These are phyloP conservation scores for Gentiana macrophylla DNA, from an alignment of 257 asterid species.

Conservation along the genomic window DNA sequence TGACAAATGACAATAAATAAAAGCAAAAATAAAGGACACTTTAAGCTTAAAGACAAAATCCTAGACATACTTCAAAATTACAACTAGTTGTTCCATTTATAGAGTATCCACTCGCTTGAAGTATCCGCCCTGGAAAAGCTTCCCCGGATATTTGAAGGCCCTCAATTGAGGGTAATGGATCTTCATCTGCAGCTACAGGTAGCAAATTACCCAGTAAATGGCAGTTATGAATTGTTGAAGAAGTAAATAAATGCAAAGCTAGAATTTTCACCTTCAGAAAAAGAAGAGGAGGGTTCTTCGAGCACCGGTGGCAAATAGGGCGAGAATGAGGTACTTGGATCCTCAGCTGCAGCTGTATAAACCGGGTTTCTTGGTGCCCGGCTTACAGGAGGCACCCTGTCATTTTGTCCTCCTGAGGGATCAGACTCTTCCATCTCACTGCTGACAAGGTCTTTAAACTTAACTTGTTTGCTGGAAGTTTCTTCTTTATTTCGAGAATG, in stretches of 20 bases:
- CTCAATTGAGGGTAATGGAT: conserved; percentile 87
- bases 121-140: conserved; percentile 85
- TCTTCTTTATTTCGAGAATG: conserved; percentile 30
- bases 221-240: conserved; percentile 13
- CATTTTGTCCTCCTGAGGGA: conserved; percentile 41
- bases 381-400: conserved; percentile 44
- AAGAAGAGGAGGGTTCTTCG: conserved; percentile 90
- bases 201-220: conserved; percentile 13
- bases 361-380: conserved; percentile 50
- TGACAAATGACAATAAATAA: conserved; percentile 1
- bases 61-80: conserved; percentile 72
- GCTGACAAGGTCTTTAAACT: conserved; percentile 73
- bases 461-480: conserved; percentile 58
- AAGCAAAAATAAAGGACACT: not conserved
- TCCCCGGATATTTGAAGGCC: conserved; percentile 96
- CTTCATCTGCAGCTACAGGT: conserved; percentile 54
- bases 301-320: conserved; percentile 87
- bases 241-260: conserved; percentile 3
- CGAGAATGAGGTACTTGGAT: conserved; percentile 73
- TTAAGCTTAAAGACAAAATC: conserved; percentile 2
- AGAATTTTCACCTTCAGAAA: conserved; percentile 65
- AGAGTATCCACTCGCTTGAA: conserved; percentile 90
- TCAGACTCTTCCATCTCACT: conserved; percentile 64
- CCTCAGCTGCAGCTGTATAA: conserved; percentile 43
- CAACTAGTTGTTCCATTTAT: conserved; percentile 97